Evolutionary conservation across 1,139 yeast species (phyloP).

Genomic region (Debaryomycetaceae sp.): DNA sequence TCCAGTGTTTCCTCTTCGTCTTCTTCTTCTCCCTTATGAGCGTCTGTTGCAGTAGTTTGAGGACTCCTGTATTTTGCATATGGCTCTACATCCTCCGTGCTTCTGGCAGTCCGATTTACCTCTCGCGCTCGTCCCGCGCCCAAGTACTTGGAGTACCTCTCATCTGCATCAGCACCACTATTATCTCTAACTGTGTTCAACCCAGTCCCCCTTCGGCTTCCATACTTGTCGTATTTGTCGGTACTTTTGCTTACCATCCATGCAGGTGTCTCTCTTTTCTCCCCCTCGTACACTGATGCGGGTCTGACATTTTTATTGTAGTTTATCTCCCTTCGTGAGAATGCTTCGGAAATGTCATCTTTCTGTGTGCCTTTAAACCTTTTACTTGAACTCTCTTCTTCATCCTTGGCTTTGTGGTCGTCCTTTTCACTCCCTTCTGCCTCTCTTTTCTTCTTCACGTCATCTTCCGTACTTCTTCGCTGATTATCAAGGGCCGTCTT

Average conservation of each 20-base stretch:
- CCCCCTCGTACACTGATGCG: constrained; percentile 25
- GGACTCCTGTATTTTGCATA: constrained; percentile 1
- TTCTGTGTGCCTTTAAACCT: constrained; percentile 4
- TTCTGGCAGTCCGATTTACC: constrained; percentile 4
- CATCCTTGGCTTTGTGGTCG: not conserved
- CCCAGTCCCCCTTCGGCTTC: constrained; percentile 8
- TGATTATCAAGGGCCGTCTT: not conserved
- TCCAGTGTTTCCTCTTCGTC: constrained; percentile 8
- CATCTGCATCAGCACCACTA: constrained; percentile 6
- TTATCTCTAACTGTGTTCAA: not conserved
- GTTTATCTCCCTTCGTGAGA: constrained; percentile 21
- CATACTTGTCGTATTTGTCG: constrained; percentile 42
- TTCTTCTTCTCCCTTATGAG: constrained; percentile 8
- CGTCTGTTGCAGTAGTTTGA: not conserved
- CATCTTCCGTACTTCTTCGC: not conserved
- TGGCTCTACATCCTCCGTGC: constrained; percentile 4
- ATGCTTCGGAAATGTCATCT: constrained; percentile 18
- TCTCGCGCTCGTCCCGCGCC: constrained; percentile 5
- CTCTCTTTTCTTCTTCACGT: not conserved
- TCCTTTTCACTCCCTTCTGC: not conserved
- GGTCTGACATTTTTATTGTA: constrained; percentile 4
- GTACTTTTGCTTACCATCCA: constrained; percentile 33
- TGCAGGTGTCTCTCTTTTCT: constrained; percentile 31
- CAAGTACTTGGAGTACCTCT: constrained; percentile 29
- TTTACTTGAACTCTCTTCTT: not conserved